These are phyloP conservation scores for Candida xiaguanensis DNA, from an alignment of 805 yeast species.

Conservation along the genomic window DNA sequence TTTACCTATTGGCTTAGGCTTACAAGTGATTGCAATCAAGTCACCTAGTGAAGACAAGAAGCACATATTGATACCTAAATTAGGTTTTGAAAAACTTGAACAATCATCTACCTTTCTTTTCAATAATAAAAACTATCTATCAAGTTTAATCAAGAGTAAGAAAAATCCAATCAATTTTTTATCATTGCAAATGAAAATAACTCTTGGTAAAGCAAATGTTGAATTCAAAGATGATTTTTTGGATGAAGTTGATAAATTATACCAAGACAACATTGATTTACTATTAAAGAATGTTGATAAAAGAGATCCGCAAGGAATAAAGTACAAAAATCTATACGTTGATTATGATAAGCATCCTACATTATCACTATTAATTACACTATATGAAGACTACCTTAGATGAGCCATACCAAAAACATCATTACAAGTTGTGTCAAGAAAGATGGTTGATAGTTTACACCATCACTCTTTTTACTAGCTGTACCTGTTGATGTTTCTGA, in stretches of 20 bases:
- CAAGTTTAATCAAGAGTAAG: not conserved
- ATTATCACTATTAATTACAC: not conserved
- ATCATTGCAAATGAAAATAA: constrained; percentile 14
- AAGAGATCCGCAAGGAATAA: not conserved
- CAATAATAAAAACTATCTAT: not conserved
- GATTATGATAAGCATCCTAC: constrained; percentile 7
- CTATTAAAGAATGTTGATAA: constrained; percentile 7
- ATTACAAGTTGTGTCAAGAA: not conserved
- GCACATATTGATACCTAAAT: constrained; percentile 1
- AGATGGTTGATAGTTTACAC: not conserved
- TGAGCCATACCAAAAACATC: constrained; percentile 1
- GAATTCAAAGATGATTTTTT: not conserved
- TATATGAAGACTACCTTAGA: constrained; percentile 3
- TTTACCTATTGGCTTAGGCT: constrained; percentile 5
- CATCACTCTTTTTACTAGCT: constrained; percentile 4
- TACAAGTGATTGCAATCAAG: constrained; percentile 5
- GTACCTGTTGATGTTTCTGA: not conserved
- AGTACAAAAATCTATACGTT: constrained; percentile 1
- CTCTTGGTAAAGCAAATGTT: constrained; percentile 8
- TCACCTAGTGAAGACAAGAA: constrained; percentile 4
- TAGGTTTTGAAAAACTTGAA: constrained; percentile 2
- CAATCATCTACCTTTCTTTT: not conserved
- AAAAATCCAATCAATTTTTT: not conserved
- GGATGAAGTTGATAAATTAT: constrained; percentile 8
- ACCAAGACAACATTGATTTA: constrained; percentile 1